Base-by-base conservation (phyloP, 768 basidiomycete species). In the Pulveroboletus sp. region DNA sequence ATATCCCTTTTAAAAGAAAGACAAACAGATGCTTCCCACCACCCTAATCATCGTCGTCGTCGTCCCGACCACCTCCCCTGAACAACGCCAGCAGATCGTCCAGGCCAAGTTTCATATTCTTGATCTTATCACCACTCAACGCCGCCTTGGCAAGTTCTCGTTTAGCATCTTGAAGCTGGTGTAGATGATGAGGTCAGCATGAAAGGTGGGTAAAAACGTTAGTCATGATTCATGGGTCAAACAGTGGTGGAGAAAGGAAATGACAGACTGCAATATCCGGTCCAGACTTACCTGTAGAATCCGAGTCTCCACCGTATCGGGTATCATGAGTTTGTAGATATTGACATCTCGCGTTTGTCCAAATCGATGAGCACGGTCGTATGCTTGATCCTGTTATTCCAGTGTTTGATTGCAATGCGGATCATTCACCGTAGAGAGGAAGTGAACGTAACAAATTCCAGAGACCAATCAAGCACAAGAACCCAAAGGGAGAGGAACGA, bases 281-380 rank as follows among this genome's bases (percentile, higher is more conserved):
- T 31, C 35, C 31, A 31, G 35, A 56, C 72, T 38, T 42, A 89
- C 88, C 58, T 71, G 73, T 31, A 94, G 71, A 54, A 95, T 92
- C 41, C 93, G 83, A 60, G 91, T 83, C 61, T 95, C 93, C 8
- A 96, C 89, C 2, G 91, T 93, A 26, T 82, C 75, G 37, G 86
- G 82, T 48, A 97, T 85, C 58, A 86, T 91, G 28, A 98, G 79
- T 69, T 93, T 93, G 74, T 82, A 89, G 55, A 93, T 94, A 61
- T 86, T 81, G 36, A 96, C 94, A 53, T 86, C 80, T 26, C 85
- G 81, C 42, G 75, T 86, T 70, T 98, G 94, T 8, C 95, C 93
- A 50, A 89, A 83, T 47, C 90, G 85, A 74, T 94, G 92, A 6
- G 88, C 84, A 44, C 92, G 83, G 64, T 93, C 93, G 60, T 93